Percentiles rank a stretch among this genome's conserved stretches.
Conservation (phyloP, 2,329 filamentous ascomycete species). For the Fusarium neocosmosporiellum region DNA sequence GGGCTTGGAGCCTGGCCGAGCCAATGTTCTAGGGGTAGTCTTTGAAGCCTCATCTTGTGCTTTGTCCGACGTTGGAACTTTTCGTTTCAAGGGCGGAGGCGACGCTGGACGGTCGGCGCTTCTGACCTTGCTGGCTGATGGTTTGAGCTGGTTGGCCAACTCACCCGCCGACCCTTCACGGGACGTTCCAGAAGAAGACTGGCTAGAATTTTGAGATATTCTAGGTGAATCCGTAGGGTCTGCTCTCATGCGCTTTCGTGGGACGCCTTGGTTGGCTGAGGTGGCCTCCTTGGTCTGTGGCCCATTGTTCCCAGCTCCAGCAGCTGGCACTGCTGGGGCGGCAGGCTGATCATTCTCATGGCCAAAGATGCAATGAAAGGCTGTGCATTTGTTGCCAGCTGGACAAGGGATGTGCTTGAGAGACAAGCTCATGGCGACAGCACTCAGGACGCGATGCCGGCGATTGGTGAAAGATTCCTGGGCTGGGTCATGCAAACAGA, state of each 20-base stretch:
- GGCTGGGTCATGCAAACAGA: background rate
- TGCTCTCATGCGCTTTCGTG: constrained; percentile 47
- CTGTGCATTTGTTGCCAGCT: constrained; percentile 59
- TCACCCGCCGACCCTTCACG: constrained; percentile 5
- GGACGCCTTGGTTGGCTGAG: constrained; percentile 42
- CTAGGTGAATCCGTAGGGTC: constrained; percentile 23
- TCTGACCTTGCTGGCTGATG: constrained; percentile 27
- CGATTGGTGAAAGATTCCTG: background rate
- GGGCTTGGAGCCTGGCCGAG: background rate
- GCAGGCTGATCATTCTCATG: constrained; percentile 52
- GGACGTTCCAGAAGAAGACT: constrained; percentile 12
- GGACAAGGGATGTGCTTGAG: constrained; percentile 64
- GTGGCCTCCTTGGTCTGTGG: constrained; percentile 9
- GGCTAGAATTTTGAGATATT: constrained; percentile 11
- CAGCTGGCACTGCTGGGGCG: constrained; percentile 11
- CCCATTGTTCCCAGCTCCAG: background rate
- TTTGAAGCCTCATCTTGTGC: constrained; percentile 12
- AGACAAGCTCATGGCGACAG: constrained; percentile 49
- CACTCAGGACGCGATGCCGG: background rate
- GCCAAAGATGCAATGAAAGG: constrained; percentile 63
- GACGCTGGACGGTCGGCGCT: constrained; percentile 47
- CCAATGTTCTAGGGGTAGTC: constrained; percentile 7
- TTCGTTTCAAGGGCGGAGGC: constrained; percentile 49
- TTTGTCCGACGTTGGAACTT: constrained; percentile 13
- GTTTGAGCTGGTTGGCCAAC: background rate